Evolutionary conservation across 805 yeast species (phyloP).

Genomic region (Cyberlindnera saturnus): DNA sequence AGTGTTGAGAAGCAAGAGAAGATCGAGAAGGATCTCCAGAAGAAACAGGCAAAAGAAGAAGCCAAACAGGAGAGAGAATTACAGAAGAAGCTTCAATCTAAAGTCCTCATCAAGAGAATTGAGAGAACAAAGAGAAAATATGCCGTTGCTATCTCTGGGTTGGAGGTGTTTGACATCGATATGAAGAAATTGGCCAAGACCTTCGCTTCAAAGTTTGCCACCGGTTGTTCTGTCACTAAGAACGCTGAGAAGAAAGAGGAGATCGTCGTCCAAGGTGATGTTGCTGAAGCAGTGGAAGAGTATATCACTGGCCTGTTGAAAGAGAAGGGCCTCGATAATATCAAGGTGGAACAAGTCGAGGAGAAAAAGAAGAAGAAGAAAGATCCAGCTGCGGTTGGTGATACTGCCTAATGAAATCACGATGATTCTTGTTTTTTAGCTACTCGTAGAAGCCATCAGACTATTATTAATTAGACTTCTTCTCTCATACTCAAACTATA

Average conservation of each 20-base stretch:
- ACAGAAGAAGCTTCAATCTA: constrained; percentile 71
- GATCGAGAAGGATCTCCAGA: constrained; percentile 74
- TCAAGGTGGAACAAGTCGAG: constrained; percentile 84
- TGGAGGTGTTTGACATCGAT: constrained; percentile 84
- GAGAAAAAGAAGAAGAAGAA: constrained; percentile 70
- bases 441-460: not conserved
- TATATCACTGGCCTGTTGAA: constrained; percentile 64
- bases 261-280: constrained; percentile 90
- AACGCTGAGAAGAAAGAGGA: constrained; percentile 90
- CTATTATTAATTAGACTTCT: constrained; percentile 1
- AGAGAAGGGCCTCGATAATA: constrained; percentile 76
- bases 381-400: constrained; percentile 1
- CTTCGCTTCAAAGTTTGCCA: constrained; percentile 90
- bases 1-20: constrained; percentile 76
- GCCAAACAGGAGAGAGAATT: constrained; percentile 80
- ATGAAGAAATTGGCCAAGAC: constrained; percentile 87
- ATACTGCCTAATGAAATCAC: not conserved
- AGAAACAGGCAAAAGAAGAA: constrained; percentile 81
- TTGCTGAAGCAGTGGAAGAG: constrained; percentile 82
- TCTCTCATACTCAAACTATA: constrained; percentile 8
- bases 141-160: constrained; percentile 78
- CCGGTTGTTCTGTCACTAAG: constrained; percentile 90
- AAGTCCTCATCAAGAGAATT: constrained; percentile 76
- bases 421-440: not conserved
- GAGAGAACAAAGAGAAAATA: constrained; percentile 88